A percentile compares a stretch with the other conserved stretches of the same genome.
phyloP scores from a whole-genome alignment of 345 rosid genomes.

The Eucalyptus curtisii region DNA sequence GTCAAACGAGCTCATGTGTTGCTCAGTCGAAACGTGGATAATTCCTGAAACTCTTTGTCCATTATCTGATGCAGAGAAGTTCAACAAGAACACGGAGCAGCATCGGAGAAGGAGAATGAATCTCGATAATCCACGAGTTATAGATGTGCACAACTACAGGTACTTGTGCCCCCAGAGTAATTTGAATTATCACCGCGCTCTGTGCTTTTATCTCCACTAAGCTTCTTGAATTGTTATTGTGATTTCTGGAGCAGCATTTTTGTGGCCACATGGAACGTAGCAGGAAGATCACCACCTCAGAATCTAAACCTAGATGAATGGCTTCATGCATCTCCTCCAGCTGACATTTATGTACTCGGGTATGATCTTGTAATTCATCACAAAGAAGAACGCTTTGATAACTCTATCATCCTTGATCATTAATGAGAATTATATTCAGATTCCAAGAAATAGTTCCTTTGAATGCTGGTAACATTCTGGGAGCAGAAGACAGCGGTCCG shows the following conservation, averaged over 20 bases:
- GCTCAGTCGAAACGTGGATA: neutral
- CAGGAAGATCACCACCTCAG: constrained; percentile 81
- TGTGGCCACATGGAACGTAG: constrained; percentile 96
- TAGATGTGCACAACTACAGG: constrained; percentile 97
- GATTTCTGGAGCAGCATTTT: constrained; percentile 53
- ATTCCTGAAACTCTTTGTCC: neutral
- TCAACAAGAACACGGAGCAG: constrained; percentile 56
- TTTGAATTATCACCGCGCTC: neutral
- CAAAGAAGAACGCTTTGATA: neutral
- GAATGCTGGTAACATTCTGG: constrained; percentile 93
- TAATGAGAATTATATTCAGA: constrained; percentile 13
- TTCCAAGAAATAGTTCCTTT: constrained; percentile 99
- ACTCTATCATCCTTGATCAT: neutral
- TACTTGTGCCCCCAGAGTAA: neutral
- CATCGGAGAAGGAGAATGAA: constrained; percentile 71
- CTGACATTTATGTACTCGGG: constrained; percentile 97
- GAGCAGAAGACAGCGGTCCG: constrained; percentile 97
- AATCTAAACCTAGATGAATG: constrained; percentile 87
- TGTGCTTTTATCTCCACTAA: neutral
- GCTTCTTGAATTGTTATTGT: neutral
- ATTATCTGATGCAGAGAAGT: constrained; percentile 48
- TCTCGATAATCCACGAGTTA: constrained; percentile 85
- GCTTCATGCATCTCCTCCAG: constrained; percentile 96
- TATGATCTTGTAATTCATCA: constrained; percentile 11
- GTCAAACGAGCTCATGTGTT: neutral